A percentile compares a stretch with the other conserved stretches of the same genome.
These are phyloP conservation scores for Leishmania guyanensis DNA, from an alignment of 208 protist species.

Conservation along the genomic window DNA sequence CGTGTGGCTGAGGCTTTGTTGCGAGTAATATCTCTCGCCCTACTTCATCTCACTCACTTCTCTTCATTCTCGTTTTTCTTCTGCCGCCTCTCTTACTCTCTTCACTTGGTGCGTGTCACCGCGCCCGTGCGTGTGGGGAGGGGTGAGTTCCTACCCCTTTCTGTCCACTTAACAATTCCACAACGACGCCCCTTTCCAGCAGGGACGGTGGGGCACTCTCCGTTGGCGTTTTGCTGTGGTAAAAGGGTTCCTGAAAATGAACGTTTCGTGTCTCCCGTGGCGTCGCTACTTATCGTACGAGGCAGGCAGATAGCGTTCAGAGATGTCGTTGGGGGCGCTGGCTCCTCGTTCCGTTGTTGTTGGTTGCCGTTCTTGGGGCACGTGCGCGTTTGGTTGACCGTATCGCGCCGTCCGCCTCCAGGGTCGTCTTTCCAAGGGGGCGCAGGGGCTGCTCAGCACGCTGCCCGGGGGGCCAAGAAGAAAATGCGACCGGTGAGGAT, in stretches of 20 bases:
- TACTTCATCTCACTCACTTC: not conserved
- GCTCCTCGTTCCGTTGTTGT: not conserved
- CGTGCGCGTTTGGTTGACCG: not conserved
- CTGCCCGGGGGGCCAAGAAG: not conserved
- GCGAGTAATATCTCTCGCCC: not conserved
- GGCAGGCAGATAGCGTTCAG: constrained; percentile 62
- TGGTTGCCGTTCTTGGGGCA: not conserved
- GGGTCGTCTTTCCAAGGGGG: too few species aligned
- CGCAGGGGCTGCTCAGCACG: too few species aligned
- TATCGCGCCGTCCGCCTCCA: not conserved
- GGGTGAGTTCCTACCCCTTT: not conserved
- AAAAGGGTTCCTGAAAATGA: constrained; percentile 18
- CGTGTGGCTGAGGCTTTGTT: not conserved
- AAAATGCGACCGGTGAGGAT: constrained; percentile 77
- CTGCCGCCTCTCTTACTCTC: not conserved
- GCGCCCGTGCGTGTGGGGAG: not conserved
- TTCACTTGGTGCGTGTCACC: not conserved
- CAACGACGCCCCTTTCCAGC: not conserved
- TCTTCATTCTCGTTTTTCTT: not conserved
- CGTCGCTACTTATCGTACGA: constrained; percentile 29
- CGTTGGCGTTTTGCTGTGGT: not conserved
- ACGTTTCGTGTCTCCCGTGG: constrained; percentile 52
- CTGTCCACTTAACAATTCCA: not conserved
- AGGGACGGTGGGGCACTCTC: not conserved
- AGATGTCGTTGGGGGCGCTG: constrained; percentile 22